A percentile compares a stretch with the other conserved stretches of the same genome.
These are phyloP conservation scores for Colletotrichum zoysiae DNA, from an alignment of 2,329 filamentous ascomycete genomes.

Conservation along the genomic window DNA sequence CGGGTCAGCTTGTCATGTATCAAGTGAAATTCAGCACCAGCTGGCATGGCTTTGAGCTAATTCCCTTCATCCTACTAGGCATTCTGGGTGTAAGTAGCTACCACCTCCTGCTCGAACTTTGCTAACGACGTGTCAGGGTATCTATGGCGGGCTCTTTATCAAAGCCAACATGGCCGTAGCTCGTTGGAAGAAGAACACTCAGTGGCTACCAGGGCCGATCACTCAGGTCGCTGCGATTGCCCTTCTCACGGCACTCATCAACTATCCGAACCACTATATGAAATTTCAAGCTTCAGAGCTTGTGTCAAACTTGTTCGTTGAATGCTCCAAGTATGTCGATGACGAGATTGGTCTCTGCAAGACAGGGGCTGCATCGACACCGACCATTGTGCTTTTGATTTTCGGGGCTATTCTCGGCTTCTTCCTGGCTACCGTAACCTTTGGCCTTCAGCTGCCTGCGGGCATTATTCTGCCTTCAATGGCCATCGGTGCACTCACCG, in stretches of 20 bases:
- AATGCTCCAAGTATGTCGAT: constrained; percentile 85
- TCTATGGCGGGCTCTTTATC: constrained; percentile 96
- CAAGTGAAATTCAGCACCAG: constrained; percentile 92
- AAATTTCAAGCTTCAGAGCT: constrained; percentile 91
- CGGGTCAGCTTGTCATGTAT: constrained; percentile 94
- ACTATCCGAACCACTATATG: constrained; percentile 97
- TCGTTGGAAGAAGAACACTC: constrained; percentile 77
- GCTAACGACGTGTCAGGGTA: constrained; percentile 64
- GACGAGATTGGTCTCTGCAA: constrained; percentile 94
- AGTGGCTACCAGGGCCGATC: constrained; percentile 79
- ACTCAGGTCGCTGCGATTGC: constrained; percentile 85
- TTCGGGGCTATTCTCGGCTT: constrained; percentile 88
- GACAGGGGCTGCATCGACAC: constrained; percentile 83
- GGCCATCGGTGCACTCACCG: constrained; percentile 92
- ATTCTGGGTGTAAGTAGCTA: constrained; percentile 73
- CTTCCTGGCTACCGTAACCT: constrained; percentile 87
- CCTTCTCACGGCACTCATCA: constrained; percentile 86
- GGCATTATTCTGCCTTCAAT: constrained; percentile 97
- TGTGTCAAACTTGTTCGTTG: constrained; percentile 90
- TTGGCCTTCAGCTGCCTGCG: constrained; percentile 93
- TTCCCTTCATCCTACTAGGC: constrained; percentile 89
- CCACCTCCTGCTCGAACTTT: background rate
- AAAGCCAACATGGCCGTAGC: constrained; percentile 91
- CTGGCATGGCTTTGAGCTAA: constrained; percentile 95
- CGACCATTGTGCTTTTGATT: constrained; percentile 85